phyloP scores from a whole-genome alignment of 768 basidiomycete genomes.

The Kwoniella pini region DNA sequence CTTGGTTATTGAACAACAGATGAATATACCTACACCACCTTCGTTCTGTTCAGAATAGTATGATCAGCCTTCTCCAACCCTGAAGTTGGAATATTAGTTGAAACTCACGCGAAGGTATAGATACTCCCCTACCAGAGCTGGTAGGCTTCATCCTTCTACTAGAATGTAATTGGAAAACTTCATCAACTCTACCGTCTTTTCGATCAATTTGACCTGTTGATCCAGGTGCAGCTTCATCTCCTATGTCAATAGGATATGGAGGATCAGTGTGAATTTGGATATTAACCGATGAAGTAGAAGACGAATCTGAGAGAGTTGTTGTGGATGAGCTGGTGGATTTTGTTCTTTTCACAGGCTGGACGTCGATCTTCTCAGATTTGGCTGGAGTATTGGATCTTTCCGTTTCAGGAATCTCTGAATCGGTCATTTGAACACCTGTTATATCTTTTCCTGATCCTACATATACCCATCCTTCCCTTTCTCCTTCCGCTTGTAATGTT shows the following conservation, averaged over 20 bases:
- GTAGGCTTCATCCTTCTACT: constrained; percentile 49
- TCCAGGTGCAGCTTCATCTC: constrained; percentile 30
- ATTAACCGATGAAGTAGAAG: constrained; percentile 26
- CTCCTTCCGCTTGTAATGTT: constrained; percentile 21
- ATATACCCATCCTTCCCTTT: constrained; percentile 27
- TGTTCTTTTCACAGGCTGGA: constrained; percentile 8
- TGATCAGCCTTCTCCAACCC: too few relatives aligned
- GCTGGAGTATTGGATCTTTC: constrained; percentile 20
- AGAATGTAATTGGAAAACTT: constrained; percentile 47
- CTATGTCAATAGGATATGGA: constrained; percentile 41
- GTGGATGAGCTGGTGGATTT: constrained; percentile 29
- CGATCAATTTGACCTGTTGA: constrained; percentile 39
- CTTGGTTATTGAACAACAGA: constrained; percentile 37
- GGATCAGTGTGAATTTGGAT: constrained; percentile 17
- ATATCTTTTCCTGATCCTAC: constrained; percentile 15
- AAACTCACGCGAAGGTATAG: constrained; percentile 45
- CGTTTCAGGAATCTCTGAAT: not conserved
- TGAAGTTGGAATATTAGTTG: too few relatives aligned
- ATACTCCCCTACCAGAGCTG: constrained; percentile 43
- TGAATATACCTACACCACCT: constrained; percentile 50
- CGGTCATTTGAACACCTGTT: constrained; percentile 8
- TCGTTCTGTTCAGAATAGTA: constrained; percentile 24
- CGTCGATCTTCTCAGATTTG: constrained; percentile 18
- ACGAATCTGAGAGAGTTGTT: constrained; percentile 36
- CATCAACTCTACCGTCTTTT: constrained; percentile 43